phyloP scores from a whole-genome alignment of 2,329 filamentous ascomycete species.

The Neoscytalidium dimidiatum region DNA sequence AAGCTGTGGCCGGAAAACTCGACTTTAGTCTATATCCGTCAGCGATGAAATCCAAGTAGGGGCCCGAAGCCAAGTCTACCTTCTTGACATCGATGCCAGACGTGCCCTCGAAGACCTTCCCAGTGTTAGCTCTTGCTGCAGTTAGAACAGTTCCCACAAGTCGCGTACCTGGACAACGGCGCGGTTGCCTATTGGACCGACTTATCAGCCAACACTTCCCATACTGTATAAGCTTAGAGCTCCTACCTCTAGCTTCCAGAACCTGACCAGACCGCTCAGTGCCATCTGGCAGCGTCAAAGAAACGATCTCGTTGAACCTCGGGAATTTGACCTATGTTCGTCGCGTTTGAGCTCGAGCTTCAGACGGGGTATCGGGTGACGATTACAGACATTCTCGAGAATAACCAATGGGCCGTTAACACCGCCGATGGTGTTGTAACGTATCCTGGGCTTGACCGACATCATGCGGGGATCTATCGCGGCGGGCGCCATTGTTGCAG shows the following conservation, averaged over 20 bases:
- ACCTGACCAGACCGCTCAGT: constrained; percentile 92
- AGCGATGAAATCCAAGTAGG: constrained; percentile 28
- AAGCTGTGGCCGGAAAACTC: constrained; percentile 96
- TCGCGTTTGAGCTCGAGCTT: constrained; percentile 27
- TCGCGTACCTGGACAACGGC: constrained; percentile 84
- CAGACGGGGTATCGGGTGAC: constrained; percentile 2
- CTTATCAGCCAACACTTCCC: background rate
- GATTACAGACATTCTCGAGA: constrained; percentile 79
- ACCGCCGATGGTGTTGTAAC: constrained; percentile 98
- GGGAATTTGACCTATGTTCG: constrained; percentile 86
- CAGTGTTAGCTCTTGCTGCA: constrained; percentile 5
- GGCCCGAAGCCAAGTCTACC: constrained; percentile 46
- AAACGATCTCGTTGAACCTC: constrained; percentile 96
- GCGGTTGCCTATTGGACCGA: constrained; percentile 67
- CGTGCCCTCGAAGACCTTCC: constrained; percentile 94
- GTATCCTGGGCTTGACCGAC: constrained; percentile 69
- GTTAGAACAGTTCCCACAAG: background rate
- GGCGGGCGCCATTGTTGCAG: constrained; percentile 36
- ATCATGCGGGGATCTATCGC: constrained; percentile 53
- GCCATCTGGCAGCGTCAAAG: constrained; percentile 92
- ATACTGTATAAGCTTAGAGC: constrained; percentile 24
- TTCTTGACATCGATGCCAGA: constrained; percentile 98
- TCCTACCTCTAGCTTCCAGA: constrained; percentile 88
- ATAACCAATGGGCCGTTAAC: constrained; percentile 98
- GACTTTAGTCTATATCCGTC: constrained; percentile 74